Evolutionary conservation across 192 early-diverging fungal species (phyloP), one percentile per base, ranked within the genome.

Genomic region (Funneliformis geosporum): DNA sequence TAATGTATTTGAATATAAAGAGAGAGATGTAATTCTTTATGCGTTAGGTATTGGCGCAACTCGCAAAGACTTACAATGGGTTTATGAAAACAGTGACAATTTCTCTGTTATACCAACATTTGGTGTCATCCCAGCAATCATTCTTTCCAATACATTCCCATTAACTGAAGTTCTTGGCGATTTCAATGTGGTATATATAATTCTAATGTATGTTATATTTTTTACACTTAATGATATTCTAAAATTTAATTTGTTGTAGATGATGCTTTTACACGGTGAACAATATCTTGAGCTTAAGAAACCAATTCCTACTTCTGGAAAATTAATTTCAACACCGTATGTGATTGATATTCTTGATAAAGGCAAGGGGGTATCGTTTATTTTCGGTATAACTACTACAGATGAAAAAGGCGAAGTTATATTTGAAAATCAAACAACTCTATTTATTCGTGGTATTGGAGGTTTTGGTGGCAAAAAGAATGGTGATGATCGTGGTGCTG

Each of bases 221-320:
- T 8, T 43, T 69, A 21, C 40, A 55, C 65, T 25, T 23, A 39
- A 43, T 61, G 27, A 50, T 44, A 70, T 73, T 87, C 28, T 84
- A 89, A n/a, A n/a, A n/a, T n/a, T n/a, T n/a, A n/a, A n/a, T n/a
- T n/a, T 27, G 86, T 93, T 74, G 28, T 75, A 89, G 82, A 97
- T 97, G 95, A 96, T 97, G 95, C 90, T 99, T 73, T 89, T 99
- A 67, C 98, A 99, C 86, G 97, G 97, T 81, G 97, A 99, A 88
- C 98, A 99, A 88, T 99, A 93, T 87, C 85, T 97, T 68, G 92
- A 94, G 80, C 80, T 98, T 80, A 88, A 95, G 80, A 92, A 93
- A 67, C 92, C 94, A 33, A 88, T 98, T 40, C 97, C 97, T 42
- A 94, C 95, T 72, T 86, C 88, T 69, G 97, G 94, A 64, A 93